A percentile compares a stretch with the other conserved stretches of the same genome.
phyloP scores from a whole-genome alignment of 768 basidiomycete species.

The Sutorius australiensis region DNA sequence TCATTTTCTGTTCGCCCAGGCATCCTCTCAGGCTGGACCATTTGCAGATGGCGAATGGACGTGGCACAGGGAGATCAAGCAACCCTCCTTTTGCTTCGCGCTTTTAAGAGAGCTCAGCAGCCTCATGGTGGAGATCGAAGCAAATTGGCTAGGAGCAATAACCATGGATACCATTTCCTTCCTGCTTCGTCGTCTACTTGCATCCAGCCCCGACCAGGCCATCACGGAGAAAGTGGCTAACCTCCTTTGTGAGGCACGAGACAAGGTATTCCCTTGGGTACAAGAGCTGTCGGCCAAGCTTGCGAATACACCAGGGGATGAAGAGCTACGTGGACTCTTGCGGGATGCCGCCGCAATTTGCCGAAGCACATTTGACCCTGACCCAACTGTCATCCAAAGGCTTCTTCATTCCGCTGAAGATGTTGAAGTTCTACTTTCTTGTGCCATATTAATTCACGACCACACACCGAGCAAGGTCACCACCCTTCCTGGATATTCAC shows the following conservation, averaged over 20 bases:
- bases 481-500: constrained; percentile 4
- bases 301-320: constrained; percentile 8
- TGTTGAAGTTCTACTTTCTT: constrained; percentile 20
- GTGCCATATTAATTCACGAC: constrained; percentile 25
- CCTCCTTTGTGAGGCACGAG: constrained; percentile 34
- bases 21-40: constrained; percentile 42
- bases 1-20: constrained; percentile 41
- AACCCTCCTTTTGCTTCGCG: constrained; percentile 32
- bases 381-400: background rate
- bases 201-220: constrained; percentile 13
- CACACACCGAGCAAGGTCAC: constrained; percentile 18
- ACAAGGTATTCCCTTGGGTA: constrained; percentile 36
- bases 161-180: constrained; percentile 33
- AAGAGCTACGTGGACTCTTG: constrained; percentile 23
- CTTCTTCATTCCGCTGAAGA: constrained; percentile 24
- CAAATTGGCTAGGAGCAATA: constrained; percentile 39
- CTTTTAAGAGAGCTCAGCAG: constrained; percentile 36
- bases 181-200: constrained; percentile 36
- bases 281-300: constrained; percentile 28
- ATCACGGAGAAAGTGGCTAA: constrained; percentile 17
- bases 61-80: constrained; percentile 42
- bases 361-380: constrained; percentile 32
- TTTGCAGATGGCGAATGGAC: constrained; percentile 11
- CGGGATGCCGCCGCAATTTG: constrained; percentile 39
- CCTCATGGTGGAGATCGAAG: constrained; percentile 34